Percentiles rank a stretch among this genome's conserved stretches.
phyloP scores from a whole-genome alignment of 2,329 filamentous ascomycete species.

The Macroventuria anomochaeta region DNA sequence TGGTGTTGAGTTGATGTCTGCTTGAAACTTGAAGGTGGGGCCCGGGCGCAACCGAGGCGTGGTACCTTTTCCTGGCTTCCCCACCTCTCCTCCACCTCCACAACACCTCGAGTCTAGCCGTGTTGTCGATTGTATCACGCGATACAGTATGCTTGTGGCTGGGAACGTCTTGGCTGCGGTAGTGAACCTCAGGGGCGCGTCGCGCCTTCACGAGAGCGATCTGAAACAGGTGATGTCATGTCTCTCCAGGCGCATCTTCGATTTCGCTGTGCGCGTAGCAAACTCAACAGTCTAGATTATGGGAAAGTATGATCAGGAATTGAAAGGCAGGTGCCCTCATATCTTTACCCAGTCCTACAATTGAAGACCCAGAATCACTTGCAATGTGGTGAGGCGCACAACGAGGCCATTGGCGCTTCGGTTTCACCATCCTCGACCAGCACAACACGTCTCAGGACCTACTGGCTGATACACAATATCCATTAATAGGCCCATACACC shows the following conservation, averaged over 20 bases:
- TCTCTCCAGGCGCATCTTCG: neutral
- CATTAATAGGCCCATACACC: constrained; percentile 1
- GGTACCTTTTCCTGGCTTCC: neutral
- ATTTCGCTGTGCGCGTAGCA: neutral
- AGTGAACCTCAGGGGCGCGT: constrained; percentile 1
- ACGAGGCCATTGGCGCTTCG: neutral
- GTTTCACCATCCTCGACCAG: constrained; percentile 12
- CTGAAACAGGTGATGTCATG: constrained; percentile 17
- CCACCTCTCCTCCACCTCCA: neutral
- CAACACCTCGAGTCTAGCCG: neutral
- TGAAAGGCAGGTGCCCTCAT: too few relatives aligned
- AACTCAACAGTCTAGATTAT: too few relatives aligned
- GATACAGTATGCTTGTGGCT: neutral
- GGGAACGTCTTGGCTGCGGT: neutral
- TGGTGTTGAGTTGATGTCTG: neutral
- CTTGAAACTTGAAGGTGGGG: constrained; percentile 7
- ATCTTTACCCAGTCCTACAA: too few relatives aligned
- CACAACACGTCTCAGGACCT: constrained; percentile 11
- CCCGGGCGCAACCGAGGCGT: constrained; percentile 1
- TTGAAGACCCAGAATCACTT: too few relatives aligned
- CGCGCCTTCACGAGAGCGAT: neutral
- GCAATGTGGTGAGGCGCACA: neutral
- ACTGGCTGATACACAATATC: constrained; percentile 10
- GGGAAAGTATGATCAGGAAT: too few relatives aligned
- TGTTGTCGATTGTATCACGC: neutral